phyloP scores from a whole-genome alignment of 768 basidiomycete genomes.

The Tricholoma bakamatsutake region DNA sequence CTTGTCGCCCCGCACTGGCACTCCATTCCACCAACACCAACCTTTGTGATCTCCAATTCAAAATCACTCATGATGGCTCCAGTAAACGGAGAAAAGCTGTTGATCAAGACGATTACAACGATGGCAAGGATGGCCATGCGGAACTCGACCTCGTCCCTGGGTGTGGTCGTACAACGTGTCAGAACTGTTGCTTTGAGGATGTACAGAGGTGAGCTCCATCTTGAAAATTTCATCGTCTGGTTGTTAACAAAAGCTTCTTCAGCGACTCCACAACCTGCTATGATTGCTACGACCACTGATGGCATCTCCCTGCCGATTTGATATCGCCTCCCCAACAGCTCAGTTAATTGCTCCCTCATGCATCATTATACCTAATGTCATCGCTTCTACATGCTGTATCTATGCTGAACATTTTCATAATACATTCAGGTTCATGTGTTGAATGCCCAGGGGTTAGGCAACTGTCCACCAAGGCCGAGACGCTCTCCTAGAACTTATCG shows the following conservation, averaged over 20 bases:
- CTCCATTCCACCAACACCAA: constrained; percentile 25
- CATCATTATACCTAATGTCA: background rate
- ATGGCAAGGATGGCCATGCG: background rate
- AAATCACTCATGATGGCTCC: constrained; percentile 1
- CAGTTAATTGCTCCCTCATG: background rate
- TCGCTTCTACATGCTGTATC: background rate
- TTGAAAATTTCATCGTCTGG: background rate
- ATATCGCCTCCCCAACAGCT: background rate
- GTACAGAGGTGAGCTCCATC: constrained; percentile 29
- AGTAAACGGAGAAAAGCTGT: constrained; percentile 11
- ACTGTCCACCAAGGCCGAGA: too few species aligned
- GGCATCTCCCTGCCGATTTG: background rate
- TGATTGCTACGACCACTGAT: constrained; percentile 28
- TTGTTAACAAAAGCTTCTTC: background rate
- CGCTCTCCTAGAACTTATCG: too few species aligned
- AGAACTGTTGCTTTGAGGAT: constrained; percentile 40
- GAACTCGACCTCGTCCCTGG: constrained; percentile 24
- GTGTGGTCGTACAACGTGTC: constrained; percentile 37
- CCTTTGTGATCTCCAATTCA: constrained; percentile 6
- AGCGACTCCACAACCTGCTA: constrained; percentile 35
- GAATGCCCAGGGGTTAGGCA: too few species aligned
- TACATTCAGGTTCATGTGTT: background rate
- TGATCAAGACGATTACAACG: constrained; percentile 14
- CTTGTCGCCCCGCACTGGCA: constrained; percentile 23
- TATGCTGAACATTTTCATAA: background rate